Conservation (phyloP, 1,284 basidiomycete genomes). For the Ceratobasidium papillatum region DNA sequence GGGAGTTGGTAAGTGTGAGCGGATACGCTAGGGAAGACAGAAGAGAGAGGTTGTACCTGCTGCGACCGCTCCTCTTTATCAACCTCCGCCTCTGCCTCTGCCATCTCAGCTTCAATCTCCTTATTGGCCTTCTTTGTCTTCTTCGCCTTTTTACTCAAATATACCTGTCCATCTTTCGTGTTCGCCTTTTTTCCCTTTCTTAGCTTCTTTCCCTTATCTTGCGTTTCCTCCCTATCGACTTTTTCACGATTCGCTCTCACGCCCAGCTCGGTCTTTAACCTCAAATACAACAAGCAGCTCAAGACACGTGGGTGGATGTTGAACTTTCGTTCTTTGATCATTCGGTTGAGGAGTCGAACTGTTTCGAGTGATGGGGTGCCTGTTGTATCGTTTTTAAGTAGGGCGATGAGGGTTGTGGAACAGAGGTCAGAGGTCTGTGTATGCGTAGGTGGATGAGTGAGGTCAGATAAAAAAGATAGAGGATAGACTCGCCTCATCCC, state of each 20-base stretch:
- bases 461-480: slow-evolving; percentile 14
- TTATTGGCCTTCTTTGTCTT: slow-evolving; percentile 83
- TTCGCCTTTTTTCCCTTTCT: slow-evolving; percentile 62
- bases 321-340: slow-evolving; percentile 95
- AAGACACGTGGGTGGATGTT: slow-evolving; percentile 91
- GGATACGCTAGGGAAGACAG: neutral
- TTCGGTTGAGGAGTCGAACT: slow-evolving; percentile 91
- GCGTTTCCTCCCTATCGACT: slow-evolving; percentile 63
- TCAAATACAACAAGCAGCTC: slow-evolving; percentile 83
- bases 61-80: slow-evolving; percentile 89
- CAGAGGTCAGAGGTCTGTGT: slow-evolving; percentile 80
- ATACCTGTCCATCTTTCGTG: slow-evolving; percentile 67
- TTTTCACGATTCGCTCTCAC: slow-evolving; percentile 74
- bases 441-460: neutral
- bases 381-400: slow-evolving; percentile 82
- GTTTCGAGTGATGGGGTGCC: slow-evolving; percentile 87
- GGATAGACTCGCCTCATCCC: slow-evolving; percentile 75
- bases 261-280: slow-evolving; percentile 85
- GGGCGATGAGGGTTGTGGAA: slow-evolving; percentile 77
- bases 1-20: neutral
- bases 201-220: slow-evolving; percentile 54
- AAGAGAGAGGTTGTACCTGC: slow-evolving; percentile 64
- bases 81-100: slow-evolving; percentile 93
- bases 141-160: slow-evolving; percentile 87
- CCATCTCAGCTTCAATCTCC: slow-evolving; percentile 88